Evolutionary conservation across 2,329 filamentous ascomycete genomes (phyloP), one percentile per base, ranked within the genome.

Genomic region (Paracamarosporium sp.): DNA sequence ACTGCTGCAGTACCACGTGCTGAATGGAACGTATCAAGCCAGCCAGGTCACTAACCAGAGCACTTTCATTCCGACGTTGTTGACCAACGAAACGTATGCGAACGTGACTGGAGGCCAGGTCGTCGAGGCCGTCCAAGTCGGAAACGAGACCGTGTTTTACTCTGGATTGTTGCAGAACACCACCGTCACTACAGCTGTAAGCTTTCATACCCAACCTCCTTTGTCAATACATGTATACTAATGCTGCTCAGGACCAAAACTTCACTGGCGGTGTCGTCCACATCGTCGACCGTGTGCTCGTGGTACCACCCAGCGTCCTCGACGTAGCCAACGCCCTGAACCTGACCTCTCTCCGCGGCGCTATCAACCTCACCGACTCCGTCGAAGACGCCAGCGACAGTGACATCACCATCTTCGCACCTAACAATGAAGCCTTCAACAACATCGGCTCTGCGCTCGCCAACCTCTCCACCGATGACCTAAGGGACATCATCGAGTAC

Each of bases 321-420:
- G 63, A 73, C 5, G 76, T 73, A n/a, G 71, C 76, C 9, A 51
- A 61, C 9, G 68, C 70, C 8, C 68, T 73, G 22, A 72, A 72
- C 57, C 71, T 82, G 12, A 77, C 77, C 27, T 71, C 76, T n/a
- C 65, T 81, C 33, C 71, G 71, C 53, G 79, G 78, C 35, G 80
- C 79, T n/a, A 61, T 79, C 43, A 74, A 72, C 20, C 63, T 68
- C 4, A 75, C 79, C 24, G 66, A 77, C 59, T 67, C 81, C n/a
- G 61, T 78, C 20, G 64, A 75, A 2, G 72, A 78, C 17, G 68
- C 87, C 31, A 73, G 81, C 57, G 63, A 59, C 8, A 64, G 67
- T 27, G 80, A 87, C 66, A 62, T 90, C 36, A 90, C 88, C 54
- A 80, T 90, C 60, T 90, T 91, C 62, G 86, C 84, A 0, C 88